A percentile compares a stretch with the other conserved stretches of the same genome.
Conservation (phyloP, 306 rosid species). For the Echinosophora koreensis region DNA sequence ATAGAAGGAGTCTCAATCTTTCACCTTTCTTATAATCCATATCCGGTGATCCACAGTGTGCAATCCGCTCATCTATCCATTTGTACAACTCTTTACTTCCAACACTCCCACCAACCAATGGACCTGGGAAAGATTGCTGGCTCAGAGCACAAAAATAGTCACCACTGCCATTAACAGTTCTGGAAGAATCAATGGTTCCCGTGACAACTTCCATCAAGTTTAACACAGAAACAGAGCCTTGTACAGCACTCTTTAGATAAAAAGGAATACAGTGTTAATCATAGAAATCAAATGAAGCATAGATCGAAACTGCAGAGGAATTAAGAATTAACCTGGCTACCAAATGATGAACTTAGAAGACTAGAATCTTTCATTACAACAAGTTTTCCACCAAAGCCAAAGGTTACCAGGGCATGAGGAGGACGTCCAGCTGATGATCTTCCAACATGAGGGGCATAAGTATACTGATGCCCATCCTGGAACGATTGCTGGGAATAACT, state of each 20-base stretch:
- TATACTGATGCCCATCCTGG: slow-evolving; percentile 60
- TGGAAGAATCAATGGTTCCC: slow-evolving; percentile 54
- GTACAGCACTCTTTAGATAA: slow-evolving; percentile 62
- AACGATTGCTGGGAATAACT: slow-evolving; percentile 62
- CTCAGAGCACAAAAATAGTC: slow-evolving; percentile 74
- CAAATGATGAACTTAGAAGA: slow-evolving; percentile 57
- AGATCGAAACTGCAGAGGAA: slow-evolving; percentile 40
- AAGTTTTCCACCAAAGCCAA: slow-evolving; percentile 95
- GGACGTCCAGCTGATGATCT: slow-evolving; percentile 88
- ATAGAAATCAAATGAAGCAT: slow-evolving; percentile 36
- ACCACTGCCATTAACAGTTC: slow-evolving; percentile 51
- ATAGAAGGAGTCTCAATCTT: slow-evolving; percentile 78
- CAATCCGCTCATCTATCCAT: slow-evolving; percentile 90
- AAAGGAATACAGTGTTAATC: slow-evolving; percentile 48
- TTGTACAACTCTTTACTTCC: slow-evolving; percentile 85
- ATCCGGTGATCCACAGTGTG: slow-evolving; percentile 62
- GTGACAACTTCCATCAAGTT: slow-evolving; percentile 75
- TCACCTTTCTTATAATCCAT: slow-evolving; percentile 73
- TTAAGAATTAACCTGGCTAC: slow-evolving; percentile 70
- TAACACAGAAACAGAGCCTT: slow-evolving; percentile 71
- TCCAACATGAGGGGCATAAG: slow-evolving; percentile 64
- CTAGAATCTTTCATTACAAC: slow-evolving; percentile 72
- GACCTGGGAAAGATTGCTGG: slow-evolving; percentile 92
- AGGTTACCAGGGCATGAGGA: slow-evolving; percentile 80
- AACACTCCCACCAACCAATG: slow-evolving; percentile 88